Evolutionary conservation across 2,329 filamentous ascomycete genomes (phyloP), one percentile per base, ranked within the genome.

Genomic region (Colletotrichum melonis): DNA sequence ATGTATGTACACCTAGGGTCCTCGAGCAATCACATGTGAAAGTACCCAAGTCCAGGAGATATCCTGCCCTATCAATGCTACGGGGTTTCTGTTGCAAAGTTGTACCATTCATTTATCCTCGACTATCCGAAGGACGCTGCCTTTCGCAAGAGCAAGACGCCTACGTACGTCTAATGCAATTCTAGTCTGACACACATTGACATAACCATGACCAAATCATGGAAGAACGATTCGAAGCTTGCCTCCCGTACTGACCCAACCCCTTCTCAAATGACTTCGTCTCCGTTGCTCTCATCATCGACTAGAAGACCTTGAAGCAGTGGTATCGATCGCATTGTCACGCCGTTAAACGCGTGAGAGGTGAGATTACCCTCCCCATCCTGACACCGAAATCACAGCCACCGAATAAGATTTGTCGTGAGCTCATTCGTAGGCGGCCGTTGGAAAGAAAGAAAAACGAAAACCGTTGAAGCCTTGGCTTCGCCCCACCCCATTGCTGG

Each of bases 221-320:
- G 46, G 16, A 30, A 30, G 55, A 26, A 49, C 14, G 19, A 67
- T 56, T 6, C 26, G 49, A 66, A 62, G 56, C 16, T 30, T 60
- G 56, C 62, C 59, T 56, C 16, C 56, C 56, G 30, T 30, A 71
- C 62, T 35, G 56, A 56, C 16, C 32, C 9, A 11, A 32, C 9
- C 32, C 28, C 49, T 60, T n/a, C 59, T 65, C 59, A 49, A 72
- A 54, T 55, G 19, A 42, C 42, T 26, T 30, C 56, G 65, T 71
- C 32, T 76, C 28, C 77, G 76, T 57, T 73, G 73, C 65, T 65
- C 60, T 59, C 75, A 67, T 11, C 76, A 76, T 30, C 28, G 32
- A 71, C 22, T 24, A 49, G 35, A 60, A 60, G 35, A 65, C 24
- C 16, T 35, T 57, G 28, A 38, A 71, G 57, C 71, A 56, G 60